Evolutionary conservation across 306 rosid genomes (phyloP).

Genomic region (Glycine tomentella): DNA sequence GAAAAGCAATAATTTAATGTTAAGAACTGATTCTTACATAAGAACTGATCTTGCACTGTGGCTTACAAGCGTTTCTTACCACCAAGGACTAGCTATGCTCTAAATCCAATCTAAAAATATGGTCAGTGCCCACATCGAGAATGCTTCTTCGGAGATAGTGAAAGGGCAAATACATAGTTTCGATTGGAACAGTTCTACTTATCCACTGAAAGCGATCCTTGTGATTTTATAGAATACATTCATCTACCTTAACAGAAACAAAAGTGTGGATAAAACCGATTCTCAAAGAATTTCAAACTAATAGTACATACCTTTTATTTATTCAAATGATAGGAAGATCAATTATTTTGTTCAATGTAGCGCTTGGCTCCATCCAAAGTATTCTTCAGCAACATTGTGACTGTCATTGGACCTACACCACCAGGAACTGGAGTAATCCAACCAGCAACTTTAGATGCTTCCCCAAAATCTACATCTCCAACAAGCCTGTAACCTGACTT

Average conservation of each 20-base stretch:
- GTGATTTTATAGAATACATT: slow-evolving; percentile 20
- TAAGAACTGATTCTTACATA: too few relatives aligned
- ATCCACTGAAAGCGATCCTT: slow-evolving; percentile 15
- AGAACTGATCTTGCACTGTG: too few relatives aligned
- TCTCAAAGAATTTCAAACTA: slow-evolving; percentile 31
- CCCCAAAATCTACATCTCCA: slow-evolving; percentile 89
- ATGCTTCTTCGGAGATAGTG: background rate
- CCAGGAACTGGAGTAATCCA: slow-evolving; percentile 96
- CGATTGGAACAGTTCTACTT: background rate
- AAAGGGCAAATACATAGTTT: slow-evolving; percentile 11
- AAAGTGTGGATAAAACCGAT: slow-evolving; percentile 12
- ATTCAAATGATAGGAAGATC: slow-evolving; percentile 26
- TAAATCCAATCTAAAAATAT: background rate
- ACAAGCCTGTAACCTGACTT: slow-evolving; percentile 89
- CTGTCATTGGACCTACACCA: slow-evolving; percentile 94
- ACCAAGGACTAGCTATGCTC: too few relatives aligned
- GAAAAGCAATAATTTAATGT: too few relatives aligned
- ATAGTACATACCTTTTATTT: slow-evolving; percentile 13
- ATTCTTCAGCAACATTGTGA: slow-evolving; percentile 87
- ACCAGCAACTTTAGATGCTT: slow-evolving; percentile 88
- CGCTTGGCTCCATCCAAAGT: slow-evolving; percentile 90
- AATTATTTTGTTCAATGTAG: slow-evolving; percentile 53
- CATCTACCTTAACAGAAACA: slow-evolving; percentile 32
- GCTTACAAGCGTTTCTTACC: too few relatives aligned
- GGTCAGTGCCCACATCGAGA: background rate